Conservation (phyloP, 2,329 filamentous ascomycete genomes). For the Didymella segeticola region DNA sequence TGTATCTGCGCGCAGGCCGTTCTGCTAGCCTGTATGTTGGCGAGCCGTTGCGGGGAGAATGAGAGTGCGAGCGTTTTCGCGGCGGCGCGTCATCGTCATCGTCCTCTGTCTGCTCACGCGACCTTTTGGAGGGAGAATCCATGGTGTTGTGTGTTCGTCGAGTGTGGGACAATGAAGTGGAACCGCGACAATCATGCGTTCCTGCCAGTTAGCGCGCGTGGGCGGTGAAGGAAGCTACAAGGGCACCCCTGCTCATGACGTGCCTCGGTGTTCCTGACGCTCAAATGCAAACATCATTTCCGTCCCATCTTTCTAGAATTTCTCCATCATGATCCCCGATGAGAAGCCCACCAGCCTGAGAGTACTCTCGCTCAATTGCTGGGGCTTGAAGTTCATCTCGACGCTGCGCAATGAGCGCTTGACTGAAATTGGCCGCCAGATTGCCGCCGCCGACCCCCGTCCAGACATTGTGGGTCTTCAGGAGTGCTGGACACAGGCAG, state of each 20-base stretch:
- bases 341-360: constrained; percentile 64
- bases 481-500: constrained; percentile 89
- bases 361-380: constrained; percentile 92
- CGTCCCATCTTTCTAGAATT: background rate
- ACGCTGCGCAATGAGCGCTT: constrained; percentile 79
- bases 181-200: constrained; percentile 13
- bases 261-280: constrained; percentile 16
- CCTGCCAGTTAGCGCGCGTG: constrained; percentile 22
- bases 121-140: constrained; percentile 35
- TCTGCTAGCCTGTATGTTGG: constrained; percentile 33
- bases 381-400: constrained; percentile 90
- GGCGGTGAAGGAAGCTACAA: constrained; percentile 18
- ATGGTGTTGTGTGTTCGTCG: constrained; percentile 25
- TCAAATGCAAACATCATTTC: constrained; percentile 14
- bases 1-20: constrained; percentile 46
- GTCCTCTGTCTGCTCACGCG: constrained; percentile 36
- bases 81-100: constrained; percentile 37
- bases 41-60: constrained; percentile 29
- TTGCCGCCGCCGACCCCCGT: constrained; percentile 70
- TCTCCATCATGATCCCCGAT: constrained; percentile 30
- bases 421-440: constrained; percentile 79
- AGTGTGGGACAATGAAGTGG: constrained; percentile 24
- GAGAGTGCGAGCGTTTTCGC: constrained; percentile 43
- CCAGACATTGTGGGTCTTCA: constrained; percentile 92
- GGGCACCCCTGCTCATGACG: constrained; percentile 16